Evolutionary conservation across 2,329 filamentous ascomycete species (phyloP).

Genomic region (Drechslerella dactyloides): DNA sequence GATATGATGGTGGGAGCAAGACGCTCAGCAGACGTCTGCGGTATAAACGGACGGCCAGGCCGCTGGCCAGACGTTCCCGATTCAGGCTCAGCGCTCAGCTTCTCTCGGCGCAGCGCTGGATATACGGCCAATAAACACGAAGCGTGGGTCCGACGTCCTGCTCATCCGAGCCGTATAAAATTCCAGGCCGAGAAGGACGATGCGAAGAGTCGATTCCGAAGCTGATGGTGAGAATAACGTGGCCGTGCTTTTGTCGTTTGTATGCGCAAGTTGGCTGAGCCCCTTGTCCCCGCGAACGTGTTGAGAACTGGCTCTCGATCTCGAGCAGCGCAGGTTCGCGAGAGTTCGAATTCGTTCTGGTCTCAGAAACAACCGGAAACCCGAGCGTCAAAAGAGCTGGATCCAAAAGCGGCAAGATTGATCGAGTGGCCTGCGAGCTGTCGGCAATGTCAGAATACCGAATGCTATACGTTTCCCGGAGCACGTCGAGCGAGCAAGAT

Average conservation of each 20-base stretch:
- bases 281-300: slow-evolving; percentile 1
- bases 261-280: background rate
- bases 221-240: background rate
- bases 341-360: background rate
- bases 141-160: background rate
- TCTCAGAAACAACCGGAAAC: background rate
- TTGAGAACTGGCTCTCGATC: background rate
- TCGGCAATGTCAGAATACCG: no score
- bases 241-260: background rate
- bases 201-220: background rate
- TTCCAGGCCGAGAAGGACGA: background rate
- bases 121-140: slow-evolving; percentile 19
- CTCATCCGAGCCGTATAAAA: slow-evolving; percentile 1
- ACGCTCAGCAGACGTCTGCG: slow-evolving; percentile 1
- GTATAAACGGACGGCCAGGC: background rate
- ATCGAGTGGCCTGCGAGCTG: no score
- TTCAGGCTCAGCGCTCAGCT: slow-evolving; percentile 18
- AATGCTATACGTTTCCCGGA: no score
- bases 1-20: slow-evolving; percentile 5
- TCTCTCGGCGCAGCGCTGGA: slow-evolving; percentile 10
- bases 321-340: slow-evolving; percentile 6
- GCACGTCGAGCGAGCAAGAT: no score
- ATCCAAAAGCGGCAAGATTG: background rate
- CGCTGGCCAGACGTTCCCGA: background rate
- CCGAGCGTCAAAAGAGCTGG: background rate